A percentile compares a stretch with the other conserved stretches of the same genome.
These are phyloP conservation scores for Schoenoplectus triqueter DNA, from an alignment of 202 grass and related monocot genomes.

Conservation along the genomic window DNA sequence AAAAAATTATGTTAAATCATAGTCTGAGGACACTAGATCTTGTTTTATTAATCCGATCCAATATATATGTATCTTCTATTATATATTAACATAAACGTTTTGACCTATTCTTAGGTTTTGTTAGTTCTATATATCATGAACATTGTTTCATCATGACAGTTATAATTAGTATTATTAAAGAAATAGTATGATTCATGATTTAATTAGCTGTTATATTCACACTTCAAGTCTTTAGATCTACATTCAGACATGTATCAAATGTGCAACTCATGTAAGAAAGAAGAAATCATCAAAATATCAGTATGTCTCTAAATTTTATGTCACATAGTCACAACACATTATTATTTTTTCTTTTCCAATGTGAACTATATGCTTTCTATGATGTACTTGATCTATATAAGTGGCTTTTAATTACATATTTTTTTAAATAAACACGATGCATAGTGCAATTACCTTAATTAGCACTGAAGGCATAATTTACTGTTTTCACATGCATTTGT, in stretches of 20 bases:
- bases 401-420: neutral
- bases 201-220: neutral
- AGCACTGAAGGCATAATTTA: no score
- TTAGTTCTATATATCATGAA: neutral
- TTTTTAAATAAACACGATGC: neutral
- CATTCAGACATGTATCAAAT: neutral
- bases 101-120: slow-evolving; percentile 5
- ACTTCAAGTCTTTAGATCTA: neutral
- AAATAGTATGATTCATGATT: neutral
- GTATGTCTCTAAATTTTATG: neutral
- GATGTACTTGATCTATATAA: neutral
- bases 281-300: neutral
- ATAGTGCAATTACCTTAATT: neutral
- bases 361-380: neutral
- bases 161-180: no score
- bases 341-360: neutral
- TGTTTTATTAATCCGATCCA: neutral
- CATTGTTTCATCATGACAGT: neutral
- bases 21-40: neutral
- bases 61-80: neutral
- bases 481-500: no score
- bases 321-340: neutral
- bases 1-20: neutral
- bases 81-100: neutral
- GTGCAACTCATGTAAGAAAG: neutral